A percentile compares a stretch with the other conserved stretches of the same genome.
Conservation (phyloP, 1,284 basidiomycete species). For the Ustilago curta region DNA sequence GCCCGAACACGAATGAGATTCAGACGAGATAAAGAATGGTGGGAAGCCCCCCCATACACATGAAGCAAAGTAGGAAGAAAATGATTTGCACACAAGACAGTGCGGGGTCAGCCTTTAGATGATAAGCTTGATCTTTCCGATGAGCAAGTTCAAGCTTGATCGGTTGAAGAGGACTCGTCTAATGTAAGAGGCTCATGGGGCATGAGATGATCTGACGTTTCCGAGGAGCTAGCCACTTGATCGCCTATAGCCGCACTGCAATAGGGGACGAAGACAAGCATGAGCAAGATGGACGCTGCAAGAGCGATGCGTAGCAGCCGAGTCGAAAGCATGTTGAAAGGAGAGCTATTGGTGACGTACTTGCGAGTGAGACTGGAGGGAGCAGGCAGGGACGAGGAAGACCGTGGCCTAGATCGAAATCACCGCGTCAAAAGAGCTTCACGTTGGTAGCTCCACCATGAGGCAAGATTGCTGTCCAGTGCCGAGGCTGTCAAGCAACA, state of each 20-base stretch:
- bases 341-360: neutral
- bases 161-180: too few species aligned
- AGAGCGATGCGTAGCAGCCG: neutral
- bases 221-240: neutral
- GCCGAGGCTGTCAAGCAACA: conserved; percentile 35
- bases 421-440: too few species aligned
- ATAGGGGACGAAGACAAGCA: neutral
- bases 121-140: neutral
- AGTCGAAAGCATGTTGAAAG: neutral
- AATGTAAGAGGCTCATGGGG: too few species aligned
- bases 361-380: neutral
- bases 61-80: too few species aligned
- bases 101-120: too few species aligned
- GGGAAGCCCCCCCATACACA: too few species aligned
- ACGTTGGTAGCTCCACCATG: conserved; percentile 19
- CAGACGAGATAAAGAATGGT: too few species aligned
- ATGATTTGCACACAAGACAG: too few species aligned
- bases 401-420: too few species aligned
- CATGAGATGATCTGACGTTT: too few species aligned
- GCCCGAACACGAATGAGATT: too few species aligned
- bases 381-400: too few species aligned
- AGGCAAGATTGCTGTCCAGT: conserved; percentile 34
- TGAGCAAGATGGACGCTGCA: neutral
- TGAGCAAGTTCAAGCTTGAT: neutral
- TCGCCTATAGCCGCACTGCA: neutral